These are phyloP conservation scores for Ogataea thermomethanolica DNA, from an alignment of 805 yeast genomes.

Conservation along the genomic window DNA sequence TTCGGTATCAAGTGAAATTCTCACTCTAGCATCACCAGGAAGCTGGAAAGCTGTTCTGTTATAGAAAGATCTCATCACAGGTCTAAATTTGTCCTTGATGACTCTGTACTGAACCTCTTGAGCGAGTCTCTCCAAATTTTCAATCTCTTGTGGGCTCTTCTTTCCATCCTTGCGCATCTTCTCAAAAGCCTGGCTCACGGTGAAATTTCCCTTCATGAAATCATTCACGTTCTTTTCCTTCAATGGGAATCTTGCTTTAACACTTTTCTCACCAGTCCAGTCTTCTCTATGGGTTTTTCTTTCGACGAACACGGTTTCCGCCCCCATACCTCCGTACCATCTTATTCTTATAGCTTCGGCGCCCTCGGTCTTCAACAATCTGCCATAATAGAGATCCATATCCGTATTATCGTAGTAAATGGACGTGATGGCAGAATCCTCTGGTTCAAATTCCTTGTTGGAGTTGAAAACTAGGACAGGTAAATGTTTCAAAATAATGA, in stretches of 20 bases:
- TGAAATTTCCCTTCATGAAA: conserved; percentile 76
- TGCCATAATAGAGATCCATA: conserved; percentile 89
- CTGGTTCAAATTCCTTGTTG: conserved; percentile 90
- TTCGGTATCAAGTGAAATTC: conserved; percentile 97
- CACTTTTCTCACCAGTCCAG: conserved; percentile 99
- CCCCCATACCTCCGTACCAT: conserved; percentile 98
- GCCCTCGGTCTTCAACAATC: conserved; percentile 95
- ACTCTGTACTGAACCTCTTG: conserved; percentile 90
- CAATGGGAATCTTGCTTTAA: conserved; percentile 90
- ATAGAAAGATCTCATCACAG: conserved; percentile 93
- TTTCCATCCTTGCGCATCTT: conserved; percentile 92
- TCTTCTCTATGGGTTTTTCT: conserved; percentile 98
- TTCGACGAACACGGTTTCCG: conserved; percentile 91
- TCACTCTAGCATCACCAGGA: conserved; percentile 98
- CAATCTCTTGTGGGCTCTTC: conserved; percentile 82
- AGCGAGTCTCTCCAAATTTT: conserved; percentile 87
- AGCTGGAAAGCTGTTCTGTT: conserved; percentile 98
- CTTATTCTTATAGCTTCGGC: conserved; percentile 97
- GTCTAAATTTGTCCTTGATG: conserved; percentile 78
- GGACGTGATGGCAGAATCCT: conserved; percentile 95
- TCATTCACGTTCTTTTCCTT: conserved; percentile 89
- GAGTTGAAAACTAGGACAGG: conserved; percentile 97
- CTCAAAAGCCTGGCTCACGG: conserved; percentile 87
- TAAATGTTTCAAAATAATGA: conserved; percentile 86
- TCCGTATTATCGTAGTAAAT: conserved; percentile 90